Evolutionary conservation across 805 yeast species (phyloP), one percentile per base, ranked within the genome.

Genomic region (Zygosaccharomyces bailii): DNA sequence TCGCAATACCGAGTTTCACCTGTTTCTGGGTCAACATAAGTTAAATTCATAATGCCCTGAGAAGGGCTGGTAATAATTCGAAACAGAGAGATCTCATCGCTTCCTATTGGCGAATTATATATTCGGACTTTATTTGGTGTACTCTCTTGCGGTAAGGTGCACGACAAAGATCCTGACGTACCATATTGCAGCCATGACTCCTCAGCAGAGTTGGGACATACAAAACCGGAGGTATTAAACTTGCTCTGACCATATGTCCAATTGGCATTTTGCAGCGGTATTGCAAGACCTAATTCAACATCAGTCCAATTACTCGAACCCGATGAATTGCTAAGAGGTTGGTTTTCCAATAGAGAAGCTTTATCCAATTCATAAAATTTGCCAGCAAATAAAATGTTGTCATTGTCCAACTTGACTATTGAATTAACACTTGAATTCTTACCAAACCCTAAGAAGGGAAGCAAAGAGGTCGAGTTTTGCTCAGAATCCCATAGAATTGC

Each of bases 41-140:
- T 80, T 51, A 93, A 63, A 61, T 93, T 93, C 96, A 93, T 86
- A 49, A 91, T 91, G 52, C 97, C 87, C 53, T 82, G 76, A 9
- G 89, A 74, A 0, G 97, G 97, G 43, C 75, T 67, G 0, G 96
- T 81, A 31, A 84, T 68, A 5, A 93, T 69, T 56, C 96, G 75
- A 61, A 90, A 93, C 5, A 74, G 47, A 39, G 81, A 72, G 4
- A 80, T 74, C 41, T 74, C 71, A 21, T 69, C 65, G 29, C 68
- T 70, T 7, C 69, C 67, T 5, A 66, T 59, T 4, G 60, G 60
- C 0, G 91, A 79, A 50, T 86, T 80, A 61, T 78, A 85, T 3
- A 93, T 59, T 43, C 96, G 69, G 10, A 87, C 70, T 52, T 85
- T 84, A 0, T 91, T 75, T 1, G 97, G 95, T 4, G 67, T 61